Base-by-base conservation (phyloP, 2,329 filamentous ascomycete species). In the Neopestalotiopsis rosae region DNA sequence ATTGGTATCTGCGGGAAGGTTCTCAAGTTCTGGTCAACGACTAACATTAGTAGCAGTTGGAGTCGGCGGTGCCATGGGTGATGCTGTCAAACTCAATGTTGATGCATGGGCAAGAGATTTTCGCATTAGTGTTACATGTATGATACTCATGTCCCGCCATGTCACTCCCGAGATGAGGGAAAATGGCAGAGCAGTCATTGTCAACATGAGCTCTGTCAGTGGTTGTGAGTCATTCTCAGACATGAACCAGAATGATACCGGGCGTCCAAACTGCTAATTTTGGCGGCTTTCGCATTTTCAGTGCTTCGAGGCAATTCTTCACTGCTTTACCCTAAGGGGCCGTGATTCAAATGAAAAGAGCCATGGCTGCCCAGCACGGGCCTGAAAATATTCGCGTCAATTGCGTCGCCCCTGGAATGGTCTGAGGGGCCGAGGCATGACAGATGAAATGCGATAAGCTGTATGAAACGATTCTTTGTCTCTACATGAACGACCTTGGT, bases 131-230 rank as follows among this genome's bases (percentile, higher is more conserved):
- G 76, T 81, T 14, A 78, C 76, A 0, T 79, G 77, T 61, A 81
- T 81, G 79, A 74, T 81, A 0, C 66, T 78, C 9, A 81, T 81
- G 79, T 67, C 66, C 5, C 72, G 75, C 7, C 66, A 77, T 63
- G 73, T 69, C 1, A 77, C 81, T 30, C 78, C 79, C 0, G 75
- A 76, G 52, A 81, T 81, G 79, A 68, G 74, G 3, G 79, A 79
- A 64, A 69, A 72, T 30, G 74, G 76, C 1, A 66, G 76, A 12
- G 81, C 80, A 2, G 67, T 75, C 0, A 81, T 82, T 38, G 77
- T 82, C 20, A 82, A 81, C 68, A 74, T 82, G 71, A 75, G 76
- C 3, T 79, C 75, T 9, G 77, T 81, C 7, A 76, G 74, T 52
- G 79, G 79, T 0, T 69, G 78, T 64, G 66, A 70, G 45, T 66